Base-by-base conservation (phyloP, 2,329 filamentous ascomycete species). In the Fusarium chlamydosporum region DNA sequence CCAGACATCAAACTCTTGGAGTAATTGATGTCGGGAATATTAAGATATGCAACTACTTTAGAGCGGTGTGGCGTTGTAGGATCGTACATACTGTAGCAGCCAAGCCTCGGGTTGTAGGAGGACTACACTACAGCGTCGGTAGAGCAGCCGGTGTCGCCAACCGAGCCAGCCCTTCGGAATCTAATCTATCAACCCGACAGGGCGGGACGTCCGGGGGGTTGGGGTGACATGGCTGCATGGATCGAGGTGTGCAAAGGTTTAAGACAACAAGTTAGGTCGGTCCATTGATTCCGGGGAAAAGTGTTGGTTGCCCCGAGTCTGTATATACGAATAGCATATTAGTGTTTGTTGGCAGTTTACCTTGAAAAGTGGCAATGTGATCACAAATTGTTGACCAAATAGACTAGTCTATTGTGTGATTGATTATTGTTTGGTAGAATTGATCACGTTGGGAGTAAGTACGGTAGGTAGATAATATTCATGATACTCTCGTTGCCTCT, bases 131-230 rank as follows among this genome's bases (percentile, higher is more conserved):
- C 31, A 29, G 41, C 18, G 31, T 35, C 37, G 47, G 23, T 51
- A 38, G 47, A 51, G 47, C 46, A 50, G 35, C 52, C 56, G 55
- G 71, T 46, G 56, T 60, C 54, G 40, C 35, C 57, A 56, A 67
- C 66, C 63, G 71, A 73, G 67, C 69, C 71, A 72, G 56, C 50
- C 61, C 64, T 72, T 69, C 71, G 71, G 71, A 72, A 74, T 69
- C 71, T 50, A 40, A 74, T 67, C 68, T 50, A 40, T 50, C 58
- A 61, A 56, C 45, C 69, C 69, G 67, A 60, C 71, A 63, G 59
- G 61, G 47, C 61, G 67, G 69, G 68, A 58, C 57, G 56, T 43
- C 45, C 34, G 47, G 52, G 51, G 31, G 57, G 50, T 51, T 56
- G 53, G 45, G 42, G 48, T 53, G 56, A 56, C 52, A 66, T 61